Base-by-base conservation (phyloP, 768 basidiomycete species). In the Cubamyces sp. region DNA sequence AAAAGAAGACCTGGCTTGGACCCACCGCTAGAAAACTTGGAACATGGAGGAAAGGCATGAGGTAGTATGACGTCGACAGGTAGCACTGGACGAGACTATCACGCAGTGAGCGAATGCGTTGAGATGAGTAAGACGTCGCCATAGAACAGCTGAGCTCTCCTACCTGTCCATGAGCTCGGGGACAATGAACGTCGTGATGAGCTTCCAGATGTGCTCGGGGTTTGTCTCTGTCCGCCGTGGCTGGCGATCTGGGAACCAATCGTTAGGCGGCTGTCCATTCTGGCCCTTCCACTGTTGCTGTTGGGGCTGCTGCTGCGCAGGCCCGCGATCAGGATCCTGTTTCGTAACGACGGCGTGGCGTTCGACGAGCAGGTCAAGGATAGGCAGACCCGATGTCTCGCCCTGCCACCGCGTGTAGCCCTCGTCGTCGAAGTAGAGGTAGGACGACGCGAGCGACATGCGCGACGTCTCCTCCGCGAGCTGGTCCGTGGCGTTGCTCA, bases 91-190 rank as follows among this genome's bases (percentile, higher is more conserved):
- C 89, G 61, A 92, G 81, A 68, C 90, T 92, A 54, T 46, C 47
- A 39, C 49, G 40, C 68, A 57, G 55, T 50, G 37, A 57, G 60
- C 41, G 65, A 62, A 68, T 60, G 25, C 54, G 57, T 21, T 30
- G 66, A 56, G 57, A 54, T 41, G 60, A 57, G 61, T 46, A 66
- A 64, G 67, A 60, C 28, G 51, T 56, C 25, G 26, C 40, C 37
- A 54, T 54, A 48, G 30, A 45, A 63, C 46, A 51, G 28, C 57
- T 48, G 47, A 18, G 51, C 52, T 41, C 70, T 71, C 81, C 69
- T 68, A 92, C 94, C 85, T 94, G 75, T 97, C 94, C 93, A 97
- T 96, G 54, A 96, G 80, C 69, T 95, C 93, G 9, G 94, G 92
- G 3, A 85, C 84, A 58, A 96, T 94, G 58, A 87, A 85, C 1